Evolutionary conservation across 176 grass and related monocot species (phyloP).

Genomic region (Chloris gayana): DNA sequence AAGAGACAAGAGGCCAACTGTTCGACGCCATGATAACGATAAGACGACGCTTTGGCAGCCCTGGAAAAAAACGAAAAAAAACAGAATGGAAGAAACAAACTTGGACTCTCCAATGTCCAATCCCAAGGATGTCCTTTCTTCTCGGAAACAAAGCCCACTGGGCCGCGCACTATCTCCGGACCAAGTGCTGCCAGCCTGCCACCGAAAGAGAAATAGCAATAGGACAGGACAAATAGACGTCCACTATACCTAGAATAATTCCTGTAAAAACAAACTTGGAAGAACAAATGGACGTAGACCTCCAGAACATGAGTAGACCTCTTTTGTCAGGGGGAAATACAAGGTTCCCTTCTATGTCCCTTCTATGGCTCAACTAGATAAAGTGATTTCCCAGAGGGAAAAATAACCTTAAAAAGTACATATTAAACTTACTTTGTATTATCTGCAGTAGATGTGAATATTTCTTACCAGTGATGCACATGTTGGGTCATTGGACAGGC

Average conservation of each 20-base stretch:
- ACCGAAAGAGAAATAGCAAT: background rate
- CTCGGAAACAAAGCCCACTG: conserved; percentile 31
- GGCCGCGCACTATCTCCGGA: conserved; percentile 5
- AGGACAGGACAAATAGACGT: background rate
- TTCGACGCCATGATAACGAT: background rate
- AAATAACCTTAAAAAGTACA: background rate
- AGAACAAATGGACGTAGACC: background rate
- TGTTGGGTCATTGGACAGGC: background rate
- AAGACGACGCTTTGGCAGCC: background rate
- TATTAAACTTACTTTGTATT: background rate
- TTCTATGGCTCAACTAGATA: background rate
- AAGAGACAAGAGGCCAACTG: conserved; percentile 16
- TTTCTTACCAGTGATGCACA: background rate
- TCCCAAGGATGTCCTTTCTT: background rate
- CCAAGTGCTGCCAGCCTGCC: background rate
- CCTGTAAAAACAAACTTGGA: background rate
- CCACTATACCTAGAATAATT: background rate
- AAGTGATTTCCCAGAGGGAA: background rate
- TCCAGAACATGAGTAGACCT: background rate
- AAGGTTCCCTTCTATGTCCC: background rate
- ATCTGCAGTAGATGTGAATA: background rate
- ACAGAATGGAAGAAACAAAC: background rate
- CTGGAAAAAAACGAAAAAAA: too few relatives aligned
- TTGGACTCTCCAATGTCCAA: background rate
- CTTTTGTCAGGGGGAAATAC: background rate